Percentiles rank a stretch among this genome's conserved stretches.
Evolutionary conservation across 441 rosid genomes (phyloP).

Genomic region (Euphorbia corollata): DNA sequence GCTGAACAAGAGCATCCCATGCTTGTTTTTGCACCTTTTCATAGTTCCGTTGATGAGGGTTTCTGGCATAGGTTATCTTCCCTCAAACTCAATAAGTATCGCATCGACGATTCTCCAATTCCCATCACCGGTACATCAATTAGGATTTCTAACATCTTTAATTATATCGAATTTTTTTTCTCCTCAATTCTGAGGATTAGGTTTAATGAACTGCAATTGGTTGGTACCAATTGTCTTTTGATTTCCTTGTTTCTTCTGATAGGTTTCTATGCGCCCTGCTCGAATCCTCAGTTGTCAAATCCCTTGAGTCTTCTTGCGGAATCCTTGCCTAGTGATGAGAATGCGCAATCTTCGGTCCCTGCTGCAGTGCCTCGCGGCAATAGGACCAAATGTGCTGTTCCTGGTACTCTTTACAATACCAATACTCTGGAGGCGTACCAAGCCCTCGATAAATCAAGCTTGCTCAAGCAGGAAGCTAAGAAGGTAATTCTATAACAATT

Average conservation of each 20-base stretch:
- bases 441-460: constrained; percentile 54
- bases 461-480: constrained; percentile 59
- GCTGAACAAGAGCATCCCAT: constrained; percentile 29
- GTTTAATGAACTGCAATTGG: background rate
- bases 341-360: constrained; percentile 23
- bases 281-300: constrained; percentile 71
- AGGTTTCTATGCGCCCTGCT: constrained; percentile 92
- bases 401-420: constrained; percentile 70
- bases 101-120: constrained; percentile 87
- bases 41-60: constrained; percentile 79
- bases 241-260: constrained; percentile 16
- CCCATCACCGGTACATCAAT: constrained; percentile 49
- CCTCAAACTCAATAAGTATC: constrained; percentile 70
- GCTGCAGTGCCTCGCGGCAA: constrained; percentile 37
- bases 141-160: background rate
- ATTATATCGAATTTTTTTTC: background rate
- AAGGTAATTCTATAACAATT: constrained; percentile 36
- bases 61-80: constrained; percentile 89
- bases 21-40: constrained; percentile 69
- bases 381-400: constrained; percentile 73
- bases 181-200: background rate
- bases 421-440: constrained; percentile 68
- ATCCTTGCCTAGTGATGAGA: constrained; percentile 48
- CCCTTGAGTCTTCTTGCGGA: constrained; percentile 61
- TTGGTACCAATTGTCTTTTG: background rate